Base-by-base conservation (phyloP, 352 stramenopile species). In the Thraustochytrium striatum region DNA sequence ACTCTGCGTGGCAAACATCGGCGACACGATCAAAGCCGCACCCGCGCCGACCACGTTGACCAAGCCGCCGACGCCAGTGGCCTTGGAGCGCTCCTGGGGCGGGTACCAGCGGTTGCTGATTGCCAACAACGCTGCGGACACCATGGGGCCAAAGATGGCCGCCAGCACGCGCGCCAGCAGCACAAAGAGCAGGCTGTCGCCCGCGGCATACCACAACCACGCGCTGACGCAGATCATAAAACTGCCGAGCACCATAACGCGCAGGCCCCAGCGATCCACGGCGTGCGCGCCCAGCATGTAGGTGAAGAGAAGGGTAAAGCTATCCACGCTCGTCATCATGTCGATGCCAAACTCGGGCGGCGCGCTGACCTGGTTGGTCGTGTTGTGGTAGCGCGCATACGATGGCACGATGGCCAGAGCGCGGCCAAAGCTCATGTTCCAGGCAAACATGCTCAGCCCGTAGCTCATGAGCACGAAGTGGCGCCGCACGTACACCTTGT, bases 81-180 rank as follows among this genome's bases (percentile, higher is more conserved):
- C 62, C 39, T 57, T 69, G 32, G 44, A 28, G 32, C 62, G 39
- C 62, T 73, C 62, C 8, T 7, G 62, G 19, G 38, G 32, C 9
- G 62, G 62, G 47, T 57, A 73, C 62, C 62, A 73, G 32, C 62
- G 62, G 62, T 73, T 73, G 13, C 32, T 65, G 62, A 61, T 32
- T 1, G 62, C 62, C 19, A 73, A 36, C 13, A 73, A 28, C 0
- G 39, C 38, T 72, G 62, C 11, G 28, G 62, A 73, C 3, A 73
- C 62, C 13, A 35, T 72, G 1, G 62, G 35, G 32, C 62, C 62
- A 9, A 75, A 28, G 2, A 69, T 19, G 35, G 39, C 38, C 0
- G 41, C 62, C 8, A 73, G 9, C 11, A 36, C 38, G 21, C 62
- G 21, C 16, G 25, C 39, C 8, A 73, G 16, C n/a, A 73, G 39